These are phyloP conservation scores for Lactifluus pinguis DNA, from an alignment of 768 basidiomycete species.

Conservation along the genomic window DNA sequence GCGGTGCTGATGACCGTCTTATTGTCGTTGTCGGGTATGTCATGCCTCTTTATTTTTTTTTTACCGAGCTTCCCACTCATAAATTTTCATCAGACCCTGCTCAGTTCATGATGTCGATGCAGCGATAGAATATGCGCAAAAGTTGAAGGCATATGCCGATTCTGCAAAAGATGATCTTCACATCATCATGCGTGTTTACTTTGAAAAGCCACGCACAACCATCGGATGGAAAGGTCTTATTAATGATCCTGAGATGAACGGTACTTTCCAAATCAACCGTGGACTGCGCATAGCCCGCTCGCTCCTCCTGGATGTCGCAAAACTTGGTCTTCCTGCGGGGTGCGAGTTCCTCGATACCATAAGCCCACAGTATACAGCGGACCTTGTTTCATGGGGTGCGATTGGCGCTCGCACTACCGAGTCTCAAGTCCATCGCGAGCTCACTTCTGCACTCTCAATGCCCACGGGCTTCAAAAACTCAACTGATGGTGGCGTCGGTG, in stretches of 20 bases:
- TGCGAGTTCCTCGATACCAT: constrained; percentile 90
- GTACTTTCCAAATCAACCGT: constrained; percentile 91
- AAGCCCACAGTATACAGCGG: constrained; percentile 84
- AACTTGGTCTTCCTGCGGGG: constrained; percentile 87
- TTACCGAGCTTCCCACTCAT: not conserved
- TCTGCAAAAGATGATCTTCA: constrained; percentile 73
- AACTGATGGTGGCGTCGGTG: constrained; percentile 85
- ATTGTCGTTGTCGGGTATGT: constrained; percentile 84
- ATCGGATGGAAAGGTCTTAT: constrained; percentile 99
- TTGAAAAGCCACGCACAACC: constrained; percentile 93
- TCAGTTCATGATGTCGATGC: constrained; percentile 87
- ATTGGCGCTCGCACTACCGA: constrained; percentile 93
- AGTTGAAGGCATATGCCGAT: constrained; percentile 74
- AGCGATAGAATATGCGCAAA: constrained; percentile 78
- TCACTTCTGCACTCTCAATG: constrained; percentile 84
- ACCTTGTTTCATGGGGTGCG: constrained; percentile 90
- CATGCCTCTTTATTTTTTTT: not conserved
- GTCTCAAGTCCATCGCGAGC: constrained; percentile 86
- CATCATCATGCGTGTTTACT: constrained; percentile 98
- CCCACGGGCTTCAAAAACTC: constrained; percentile 98
- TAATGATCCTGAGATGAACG: constrained; percentile 93
- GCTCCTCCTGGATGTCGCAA: constrained; percentile 80
- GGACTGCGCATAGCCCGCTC: constrained; percentile 84
- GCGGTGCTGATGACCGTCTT: constrained; percentile 85
- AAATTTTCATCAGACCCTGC: constrained; percentile 54